Evolutionary conservation across 768 basidiomycete species (phyloP).

Genomic region (Polyporus arcularius): DNA sequence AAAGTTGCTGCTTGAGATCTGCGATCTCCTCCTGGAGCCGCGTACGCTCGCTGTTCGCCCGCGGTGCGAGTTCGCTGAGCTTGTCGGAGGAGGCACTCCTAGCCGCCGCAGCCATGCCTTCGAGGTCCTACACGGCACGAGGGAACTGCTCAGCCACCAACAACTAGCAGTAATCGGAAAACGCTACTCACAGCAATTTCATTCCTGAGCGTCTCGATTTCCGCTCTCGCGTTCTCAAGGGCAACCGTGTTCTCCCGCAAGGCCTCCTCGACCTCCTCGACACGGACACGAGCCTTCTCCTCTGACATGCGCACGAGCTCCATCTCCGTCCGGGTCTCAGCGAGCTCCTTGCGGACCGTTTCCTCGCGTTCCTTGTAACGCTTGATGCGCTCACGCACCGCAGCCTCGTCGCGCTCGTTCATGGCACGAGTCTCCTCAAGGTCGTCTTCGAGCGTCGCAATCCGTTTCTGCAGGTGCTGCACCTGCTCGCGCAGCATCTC

Average conservation of each 20-base stretch:
- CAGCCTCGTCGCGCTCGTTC: constrained; percentile 73
- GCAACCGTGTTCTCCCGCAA: constrained; percentile 84
- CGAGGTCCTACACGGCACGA: constrained; percentile 54
- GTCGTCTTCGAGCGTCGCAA: constrained; percentile 76
- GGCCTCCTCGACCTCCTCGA: constrained; percentile 89
- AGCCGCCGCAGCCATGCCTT: constrained; percentile 47
- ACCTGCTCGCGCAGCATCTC: constrained; percentile 89
- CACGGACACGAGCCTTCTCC: constrained; percentile 56
- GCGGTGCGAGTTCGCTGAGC: constrained; percentile 48
- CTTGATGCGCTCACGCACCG: constrained; percentile 61
- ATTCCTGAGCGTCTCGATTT: constrained; percentile 76
- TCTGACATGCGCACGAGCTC: constrained; percentile 67
- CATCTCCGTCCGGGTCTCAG: constrained; percentile 62
- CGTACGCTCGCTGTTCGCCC: constrained; percentile 51
- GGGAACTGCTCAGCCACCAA: constrained; percentile 25
- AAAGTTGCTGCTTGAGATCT: constrained; percentile 50
- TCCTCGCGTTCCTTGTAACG: constrained; percentile 77
- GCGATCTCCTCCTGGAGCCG: constrained; percentile 58
- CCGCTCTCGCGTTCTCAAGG: constrained; percentile 86
- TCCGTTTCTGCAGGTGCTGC: constrained; percentile 80
- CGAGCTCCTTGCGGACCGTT: constrained; percentile 68
- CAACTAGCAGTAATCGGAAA: not conserved
- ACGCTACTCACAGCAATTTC: constrained; percentile 68
- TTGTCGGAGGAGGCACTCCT: constrained; percentile 36
- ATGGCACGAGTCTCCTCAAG: constrained; percentile 75